phyloP scores from a whole-genome alignment of 2,329 filamentous ascomycete genomes.

The Pseudogymnoascus sp. region DNA sequence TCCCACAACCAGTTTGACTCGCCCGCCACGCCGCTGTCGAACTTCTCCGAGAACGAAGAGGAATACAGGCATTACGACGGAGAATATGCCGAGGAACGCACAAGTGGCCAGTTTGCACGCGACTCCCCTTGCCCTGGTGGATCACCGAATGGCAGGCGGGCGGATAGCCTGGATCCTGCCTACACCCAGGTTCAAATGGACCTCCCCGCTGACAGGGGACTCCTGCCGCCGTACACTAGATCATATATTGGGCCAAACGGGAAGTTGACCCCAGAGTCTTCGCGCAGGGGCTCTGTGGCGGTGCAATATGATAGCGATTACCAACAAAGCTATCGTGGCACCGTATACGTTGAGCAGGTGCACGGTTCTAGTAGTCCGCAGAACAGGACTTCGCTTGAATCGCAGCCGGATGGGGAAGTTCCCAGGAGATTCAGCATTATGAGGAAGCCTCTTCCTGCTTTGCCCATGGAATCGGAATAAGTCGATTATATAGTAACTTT shows the following conservation, averaged over 20 bases:
- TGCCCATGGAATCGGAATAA: constrained; percentile 24
- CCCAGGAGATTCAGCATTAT: constrained; percentile 18
- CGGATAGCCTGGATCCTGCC: not conserved
- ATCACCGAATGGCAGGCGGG: not conserved
- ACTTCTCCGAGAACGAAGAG: constrained; percentile 16
- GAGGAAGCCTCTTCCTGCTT: constrained; percentile 39
- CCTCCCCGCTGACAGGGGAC: not conserved
- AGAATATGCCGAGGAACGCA: not conserved
- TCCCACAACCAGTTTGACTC: constrained; percentile 18
- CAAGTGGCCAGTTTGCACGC: not conserved
- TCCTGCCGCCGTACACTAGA: not conserved
- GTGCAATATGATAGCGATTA: constrained; percentile 5
- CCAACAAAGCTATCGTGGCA: not conserved
- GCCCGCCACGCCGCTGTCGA: constrained; percentile 21
- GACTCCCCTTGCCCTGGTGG: not conserved
- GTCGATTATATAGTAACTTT: not conserved
- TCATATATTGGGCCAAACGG: constrained; percentile 1
- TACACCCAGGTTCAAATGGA: not conserved
- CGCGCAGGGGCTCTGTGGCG: not conserved
- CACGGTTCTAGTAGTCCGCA: not conserved
- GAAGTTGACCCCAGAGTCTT: not conserved
- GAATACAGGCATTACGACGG: not conserved
- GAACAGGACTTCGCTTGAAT: constrained; percentile 1
- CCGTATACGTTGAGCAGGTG: not conserved
- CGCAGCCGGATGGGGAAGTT: not conserved